phyloP scores from a whole-genome alignment of 2,329 filamentous ascomycete species.

The Ophiostoma quercus region DNA sequence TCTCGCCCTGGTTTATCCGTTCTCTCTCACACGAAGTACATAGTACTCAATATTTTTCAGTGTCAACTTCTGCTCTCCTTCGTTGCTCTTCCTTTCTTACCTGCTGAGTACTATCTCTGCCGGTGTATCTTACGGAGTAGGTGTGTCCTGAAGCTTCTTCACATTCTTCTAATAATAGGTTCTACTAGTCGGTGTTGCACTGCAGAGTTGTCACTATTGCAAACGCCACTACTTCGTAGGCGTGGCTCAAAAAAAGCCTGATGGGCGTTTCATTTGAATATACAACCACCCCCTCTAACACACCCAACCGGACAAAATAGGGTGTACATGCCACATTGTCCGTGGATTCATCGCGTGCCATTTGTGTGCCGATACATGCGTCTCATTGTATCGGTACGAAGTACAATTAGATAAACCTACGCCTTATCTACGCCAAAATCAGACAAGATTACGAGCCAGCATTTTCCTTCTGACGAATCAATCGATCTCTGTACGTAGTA shows the following conservation, averaged over 20 bases:
- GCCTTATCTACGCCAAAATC: neutral
- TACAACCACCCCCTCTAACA: neutral
- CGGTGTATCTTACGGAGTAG: too few relatives aligned
- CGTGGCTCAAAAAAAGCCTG: neutral
- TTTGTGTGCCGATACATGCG: neutral
- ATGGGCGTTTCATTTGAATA: neutral
- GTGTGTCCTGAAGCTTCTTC: neutral
- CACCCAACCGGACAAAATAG: neutral
- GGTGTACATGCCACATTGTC: neutral
- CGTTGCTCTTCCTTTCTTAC: neutral
- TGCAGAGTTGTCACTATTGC: neutral
- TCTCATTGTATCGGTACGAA: neutral
- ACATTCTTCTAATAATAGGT: constrained; percentile 7
- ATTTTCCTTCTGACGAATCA: neutral
- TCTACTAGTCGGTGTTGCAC: neutral
- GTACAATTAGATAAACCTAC: neutral
- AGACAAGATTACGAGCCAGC: neutral
- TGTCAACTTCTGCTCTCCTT: neutral
- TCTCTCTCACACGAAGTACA: too few relatives aligned
- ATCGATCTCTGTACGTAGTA: neutral
- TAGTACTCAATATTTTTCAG: too few relatives aligned
- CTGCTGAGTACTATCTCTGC: too few relatives aligned
- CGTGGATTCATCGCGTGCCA: neutral
- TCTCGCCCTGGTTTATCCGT: neutral
- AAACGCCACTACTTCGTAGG: neutral